Base-by-base conservation (phyloP, 805 yeast genomes). In the Candida suzukii region DNA sequence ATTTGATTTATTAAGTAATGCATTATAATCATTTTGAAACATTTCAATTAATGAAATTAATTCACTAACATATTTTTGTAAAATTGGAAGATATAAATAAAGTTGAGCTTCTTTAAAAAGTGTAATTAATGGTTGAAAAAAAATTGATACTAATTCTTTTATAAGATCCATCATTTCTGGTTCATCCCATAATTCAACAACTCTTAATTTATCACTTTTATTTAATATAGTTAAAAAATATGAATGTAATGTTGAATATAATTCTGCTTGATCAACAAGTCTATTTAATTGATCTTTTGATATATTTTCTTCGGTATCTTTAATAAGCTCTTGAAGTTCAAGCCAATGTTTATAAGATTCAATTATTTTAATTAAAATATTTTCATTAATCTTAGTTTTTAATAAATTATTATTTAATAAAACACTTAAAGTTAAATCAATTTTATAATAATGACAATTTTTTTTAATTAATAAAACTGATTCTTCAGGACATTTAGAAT, bases 171-270 rank as follows among this genome's bases (percentile, higher is more conserved):
- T 80, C 36, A 95, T 65, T 48, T 84, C 86, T 0, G 91, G 88
- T 51, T 90, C 95, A 36, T 77, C 78, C 95, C 96, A 87, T 34
- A 90, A 57, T 53, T 81, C 80, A 51, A 79, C 80, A 67, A 90
- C 61, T 34, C 83, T 64, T 42, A 78, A 76, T 56, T 87, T 88
- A 55, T 91, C 99, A 29, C 78, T 74, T 43, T 76, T 80, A 28
- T 93, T 73, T 1, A 85, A 66, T 47, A 73, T 73, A 16, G 83
- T 61, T 45, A 74, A 80, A 61, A 83, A 75, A 41, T 83, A 70
- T 41, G 81, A 80, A 44, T 76, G 78, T 13, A 84, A 55, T 46
- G 71, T 69, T 8, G 77, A 63, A 51, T 73, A 83, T 32, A 73
- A 52, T 18, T 67, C 66, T 3, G 73, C 71, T 11, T 45, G 44